Evolutionary conservation across 2,329 filamentous ascomycete genomes (phyloP), one percentile per base, ranked within the genome.

Genomic region (Fusarium sp.): DNA sequence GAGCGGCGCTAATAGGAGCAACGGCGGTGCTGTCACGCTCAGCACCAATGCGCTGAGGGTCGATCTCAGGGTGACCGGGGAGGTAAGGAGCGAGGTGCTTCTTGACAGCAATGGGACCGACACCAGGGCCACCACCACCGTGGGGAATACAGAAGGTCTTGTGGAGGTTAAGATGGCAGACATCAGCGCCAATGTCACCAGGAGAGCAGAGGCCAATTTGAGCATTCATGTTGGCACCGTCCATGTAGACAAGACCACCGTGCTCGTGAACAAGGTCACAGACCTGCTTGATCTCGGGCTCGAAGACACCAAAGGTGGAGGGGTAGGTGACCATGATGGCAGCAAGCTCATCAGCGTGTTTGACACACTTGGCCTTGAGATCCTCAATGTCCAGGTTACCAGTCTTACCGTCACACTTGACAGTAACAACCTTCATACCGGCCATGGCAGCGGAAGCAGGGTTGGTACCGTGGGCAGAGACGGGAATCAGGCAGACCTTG

Each of bases 131-230:
- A 73, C 95, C 95, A 68, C 95, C 95, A 55, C 95, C 95, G 81
- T 98, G 95, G 47, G 95, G 95, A 75, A 98, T 98, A 80, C 95
- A 98, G 86, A 98, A 98, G 14, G 95, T 98, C 88, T 98, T 98
- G 89, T 98, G 95, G 27, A 98, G 88, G 82, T 98, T 98, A 63
- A 98, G 86, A 84, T 98, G 95, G 86, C 95, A 98, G 42, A 98
- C 95, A 79, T 98, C 95, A 29, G 95, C 95, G n/a, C 95, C 95
- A 73, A 98, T 97, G 80, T 97, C 94, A 43, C 95, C 95, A 3
- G 95, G 95, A 6, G 93, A 97, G 85, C 94, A 97, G 15, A 98
- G 88, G 12, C 95, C 95, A 67, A 98, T 97, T 81, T 98, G 95
- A 12, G 95, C 95, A 79, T 98, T 98, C 93, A 98, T 95, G 84